Conservation (phyloP, 805 yeast genomes). For the Barnettozyma sucrosica region DNA sequence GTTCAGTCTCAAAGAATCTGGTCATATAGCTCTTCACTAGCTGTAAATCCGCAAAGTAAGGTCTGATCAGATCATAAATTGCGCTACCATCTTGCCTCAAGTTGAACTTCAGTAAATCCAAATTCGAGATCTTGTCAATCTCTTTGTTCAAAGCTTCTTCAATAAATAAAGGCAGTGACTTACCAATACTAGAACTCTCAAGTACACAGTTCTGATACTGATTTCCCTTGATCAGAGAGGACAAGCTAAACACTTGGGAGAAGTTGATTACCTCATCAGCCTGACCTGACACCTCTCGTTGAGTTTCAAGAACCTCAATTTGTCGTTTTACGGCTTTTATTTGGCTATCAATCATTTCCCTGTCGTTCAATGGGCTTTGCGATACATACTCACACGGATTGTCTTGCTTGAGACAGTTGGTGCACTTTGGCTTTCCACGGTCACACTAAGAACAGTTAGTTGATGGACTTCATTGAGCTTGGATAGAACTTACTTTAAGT, state of each 20-base stretch:
- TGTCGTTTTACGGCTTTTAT: constrained; percentile 3
- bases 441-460: constrained; percentile 7
- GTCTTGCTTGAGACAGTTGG: constrained; percentile 6
- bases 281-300: not conserved
- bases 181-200: not conserved
- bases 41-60: constrained; percentile 2
- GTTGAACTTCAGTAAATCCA: constrained; percentile 7
- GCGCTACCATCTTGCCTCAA: constrained; percentile 7
- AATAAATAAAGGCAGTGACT: constrained; percentile 4
- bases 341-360: constrained; percentile 3
- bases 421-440: constrained; percentile 5
- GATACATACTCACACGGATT: constrained; percentile 4
- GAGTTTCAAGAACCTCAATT: constrained; percentile 4
- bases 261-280: not conserved
- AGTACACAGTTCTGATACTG: not conserved
- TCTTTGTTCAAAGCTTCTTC: constrained; percentile 9
- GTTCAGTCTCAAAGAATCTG: constrained; percentile 9
- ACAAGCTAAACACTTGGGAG: constrained; percentile 5
- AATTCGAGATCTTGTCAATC: constrained; percentile 2
- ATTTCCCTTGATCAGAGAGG: constrained; percentile 3
- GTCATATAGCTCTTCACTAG: not conserved
- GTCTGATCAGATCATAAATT: constrained; percentile 2
- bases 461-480: not conserved
- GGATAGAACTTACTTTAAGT: not conserved
- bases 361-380: constrained; percentile 1